Conservation (phyloP, 441 rosid genomes). For the Erysimum cheiri region DNA sequence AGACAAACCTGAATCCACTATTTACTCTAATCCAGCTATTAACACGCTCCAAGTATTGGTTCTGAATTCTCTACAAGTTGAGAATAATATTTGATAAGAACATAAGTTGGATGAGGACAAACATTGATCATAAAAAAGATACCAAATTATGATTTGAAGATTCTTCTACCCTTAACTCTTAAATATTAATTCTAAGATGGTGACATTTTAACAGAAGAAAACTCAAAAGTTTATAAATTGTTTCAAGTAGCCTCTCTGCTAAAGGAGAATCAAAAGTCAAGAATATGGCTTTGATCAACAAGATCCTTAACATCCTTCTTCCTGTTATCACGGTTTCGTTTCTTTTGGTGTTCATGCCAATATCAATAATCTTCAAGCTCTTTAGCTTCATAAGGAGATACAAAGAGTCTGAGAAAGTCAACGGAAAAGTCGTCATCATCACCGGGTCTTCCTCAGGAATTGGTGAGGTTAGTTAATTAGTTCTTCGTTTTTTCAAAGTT, state of each 20-base stretch:
- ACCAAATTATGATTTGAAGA: conserved; percentile 14
- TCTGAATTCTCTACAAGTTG: neutral
- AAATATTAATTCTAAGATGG: neutral
- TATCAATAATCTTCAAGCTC: conserved; percentile 34
- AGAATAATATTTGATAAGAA: neutral
- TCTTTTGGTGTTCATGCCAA: conserved; percentile 37
- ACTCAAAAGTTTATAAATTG: neutral
- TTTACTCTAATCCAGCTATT: neutral
- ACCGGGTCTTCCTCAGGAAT: conserved; percentile 77
- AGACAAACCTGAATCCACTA: neutral
- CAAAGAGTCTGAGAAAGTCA: conserved; percentile 51
- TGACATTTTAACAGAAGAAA: conserved; percentile 16
- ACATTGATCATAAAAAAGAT: neutral
- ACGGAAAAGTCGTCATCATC: conserved; percentile 68
- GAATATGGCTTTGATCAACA: conserved; percentile 37
- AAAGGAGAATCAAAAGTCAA: conserved; percentile 7
- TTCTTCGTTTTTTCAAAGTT: neutral
- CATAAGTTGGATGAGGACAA: conserved; percentile 12
- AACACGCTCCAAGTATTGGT: neutral
- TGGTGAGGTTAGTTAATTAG: conserved; percentile 57
- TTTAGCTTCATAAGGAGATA: conserved; percentile 25
- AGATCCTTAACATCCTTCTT: conserved; percentile 37
- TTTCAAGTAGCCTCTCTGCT: neutral
- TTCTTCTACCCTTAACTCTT: neutral
- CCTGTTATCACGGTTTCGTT: conserved; percentile 29